A percentile compares a stretch with the other conserved stretches of the same genome.
phyloP scores from a whole-genome alignment of 441 rosid species.

The Erodium moschatum region DNA sequence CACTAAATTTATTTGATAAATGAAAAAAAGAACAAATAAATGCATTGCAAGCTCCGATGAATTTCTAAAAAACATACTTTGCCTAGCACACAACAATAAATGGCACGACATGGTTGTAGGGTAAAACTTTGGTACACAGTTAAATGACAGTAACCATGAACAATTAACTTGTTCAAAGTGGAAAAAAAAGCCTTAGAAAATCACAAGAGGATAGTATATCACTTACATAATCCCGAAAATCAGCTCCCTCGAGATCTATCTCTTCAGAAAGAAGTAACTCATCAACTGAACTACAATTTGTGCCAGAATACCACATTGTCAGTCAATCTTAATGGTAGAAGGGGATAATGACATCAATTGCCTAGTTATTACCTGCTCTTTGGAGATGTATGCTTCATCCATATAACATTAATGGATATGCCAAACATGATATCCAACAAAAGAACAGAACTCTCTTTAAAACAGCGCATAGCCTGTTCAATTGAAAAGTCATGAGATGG shows the following conservation, averaged over 20 bases:
- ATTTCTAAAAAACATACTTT: neutral
- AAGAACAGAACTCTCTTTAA: slow-evolving; percentile 46
- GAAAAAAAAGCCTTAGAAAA: too few species aligned
- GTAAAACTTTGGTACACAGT: too few species aligned
- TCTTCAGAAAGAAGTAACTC: slow-evolving; percentile 45
- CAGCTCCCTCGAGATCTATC: slow-evolving; percentile 40
- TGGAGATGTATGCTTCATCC: slow-evolving; percentile 31
- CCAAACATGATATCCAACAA: slow-evolving; percentile 55
- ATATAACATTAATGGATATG: slow-evolving; percentile 46
- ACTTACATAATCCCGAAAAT: slow-evolving; percentile 38
- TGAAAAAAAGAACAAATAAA: neutral
- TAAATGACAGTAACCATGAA: too few species aligned
- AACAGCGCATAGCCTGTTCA: slow-evolving; percentile 33
- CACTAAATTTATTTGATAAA: neutral
- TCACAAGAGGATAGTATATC: slow-evolving; percentile 4
- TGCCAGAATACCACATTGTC: slow-evolving; percentile 15
- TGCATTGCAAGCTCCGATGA: neutral
- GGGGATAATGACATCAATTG: neutral
- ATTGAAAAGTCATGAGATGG: neutral
- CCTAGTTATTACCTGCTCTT: slow-evolving; percentile 40
- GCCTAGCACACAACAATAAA: neutral
- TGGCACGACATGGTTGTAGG: neutral
- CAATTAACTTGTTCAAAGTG: too few species aligned
- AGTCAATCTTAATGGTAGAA: slow-evolving; percentile 12
- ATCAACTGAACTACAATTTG: slow-evolving; percentile 48